Evolutionary conservation across 805 yeast genomes (phyloP), one percentile per base, ranked within the genome.

Genomic region (Komagataella mondaviorum): DNA sequence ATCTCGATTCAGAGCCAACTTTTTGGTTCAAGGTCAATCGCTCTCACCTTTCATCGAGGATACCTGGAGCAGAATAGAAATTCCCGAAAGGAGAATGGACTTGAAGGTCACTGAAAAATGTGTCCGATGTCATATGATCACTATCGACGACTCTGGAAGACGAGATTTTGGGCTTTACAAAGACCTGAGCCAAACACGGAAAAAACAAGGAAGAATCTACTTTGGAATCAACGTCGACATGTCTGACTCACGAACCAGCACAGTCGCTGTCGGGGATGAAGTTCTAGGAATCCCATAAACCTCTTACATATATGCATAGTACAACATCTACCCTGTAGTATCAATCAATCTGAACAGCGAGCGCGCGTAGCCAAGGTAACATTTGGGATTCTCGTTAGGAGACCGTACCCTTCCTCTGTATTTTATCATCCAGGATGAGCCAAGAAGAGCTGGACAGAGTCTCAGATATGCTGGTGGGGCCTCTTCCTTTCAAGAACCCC

Each of bases 401-500:
- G 14, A 24, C n/a, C 14, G 39, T 14, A 30, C 39, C 14, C 14
- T 30, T 30, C 14, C n/a, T 30, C 39, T 24, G 10, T 10, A 30
- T 12, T 10, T 30, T 2, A 14, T 8, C 5, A 30, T 24, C 39
- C 39, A 30, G 14, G 10, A 30, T 30, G 39, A 30, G 39, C 14
- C 39, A 30, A 30, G 39, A 30, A 30, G 39, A 30, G 14, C 45
- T 44, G n/a, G 46, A 44, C 18, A 44, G 22, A 17, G 22, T 75
- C 12, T 68, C 75, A 3, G 66, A 70, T 39, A 58, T 69, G 12
- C 63, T 74, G 30, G 68, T 73, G 12, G 63, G 61, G 23, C 73
- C 70, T 0, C 77, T 76, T 48, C 56, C 66, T n/a, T 87, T 85
- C 74, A 88, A 86, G 62, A 74, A 69, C 51, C 72, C 80, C 1